Evolutionary conservation across 2,329 filamentous ascomycete genomes (phyloP).

Genomic region (Cordyceps sp.): DNA sequence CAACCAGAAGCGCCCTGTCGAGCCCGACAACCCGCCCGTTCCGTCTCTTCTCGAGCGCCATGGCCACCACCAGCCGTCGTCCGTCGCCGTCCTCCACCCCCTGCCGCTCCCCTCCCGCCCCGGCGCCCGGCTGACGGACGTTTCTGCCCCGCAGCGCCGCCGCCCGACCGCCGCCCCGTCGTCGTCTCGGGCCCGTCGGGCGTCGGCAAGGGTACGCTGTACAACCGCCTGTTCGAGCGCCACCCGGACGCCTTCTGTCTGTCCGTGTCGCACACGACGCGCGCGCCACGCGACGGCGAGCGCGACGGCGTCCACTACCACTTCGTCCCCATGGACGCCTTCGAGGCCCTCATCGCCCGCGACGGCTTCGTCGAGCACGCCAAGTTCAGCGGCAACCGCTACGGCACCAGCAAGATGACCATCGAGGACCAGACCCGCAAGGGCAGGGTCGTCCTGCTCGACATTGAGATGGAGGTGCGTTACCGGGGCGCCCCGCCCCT

Average conservation of each 20-base stretch:
- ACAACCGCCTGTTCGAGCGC: slow-evolving; percentile 48
- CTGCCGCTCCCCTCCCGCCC: not conserved
- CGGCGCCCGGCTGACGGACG: not conserved
- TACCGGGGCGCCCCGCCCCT: no score
- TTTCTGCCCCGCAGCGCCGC: slow-evolving; percentile 6
- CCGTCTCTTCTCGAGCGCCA: not conserved
- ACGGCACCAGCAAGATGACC: slow-evolving; percentile 69
- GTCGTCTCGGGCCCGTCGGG: slow-evolving; percentile 67
- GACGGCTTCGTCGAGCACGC: slow-evolving; percentile 76
- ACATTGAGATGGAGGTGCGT: slow-evolving; percentile 88
- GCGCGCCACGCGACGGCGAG: slow-evolving; percentile 59
- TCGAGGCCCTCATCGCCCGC: slow-evolving; percentile 48
- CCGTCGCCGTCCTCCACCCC: not conserved
- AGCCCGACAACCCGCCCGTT: no score
- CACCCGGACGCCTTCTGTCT: slow-evolving; percentile 35
- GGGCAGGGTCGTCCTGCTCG: slow-evolving; percentile 64
- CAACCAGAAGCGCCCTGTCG: no score
- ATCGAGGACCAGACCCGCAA: slow-evolving; percentile 59
- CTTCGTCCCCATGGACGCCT: slow-evolving; percentile 51
- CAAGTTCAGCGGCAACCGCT: slow-evolving; percentile 69
- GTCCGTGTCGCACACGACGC: slow-evolving; percentile 63
- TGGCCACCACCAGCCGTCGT: not conserved
- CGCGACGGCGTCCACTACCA: slow-evolving; percentile 65
- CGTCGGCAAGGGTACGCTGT: slow-evolving; percentile 66
- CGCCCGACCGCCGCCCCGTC: slow-evolving; percentile 42